A percentile compares a stretch with the other conserved stretches of the same genome.
Evolutionary conservation across 1,139 yeast species (phyloP).

Genomic region (Kurtzmaniella natalensis): DNA sequence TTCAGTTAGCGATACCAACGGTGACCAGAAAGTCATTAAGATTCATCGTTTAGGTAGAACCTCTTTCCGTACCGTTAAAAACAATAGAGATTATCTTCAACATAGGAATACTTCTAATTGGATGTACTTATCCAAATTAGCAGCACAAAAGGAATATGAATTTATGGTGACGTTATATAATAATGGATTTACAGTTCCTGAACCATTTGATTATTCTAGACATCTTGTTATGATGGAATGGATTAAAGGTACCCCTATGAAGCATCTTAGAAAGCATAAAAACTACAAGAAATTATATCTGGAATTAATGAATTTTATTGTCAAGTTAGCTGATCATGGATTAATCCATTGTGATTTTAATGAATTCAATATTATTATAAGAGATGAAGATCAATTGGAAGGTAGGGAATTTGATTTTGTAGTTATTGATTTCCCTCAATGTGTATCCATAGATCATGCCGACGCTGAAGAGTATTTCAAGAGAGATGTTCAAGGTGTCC

Average conservation of each 20-base stretch:
- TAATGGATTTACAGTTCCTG: conserved; percentile 82
- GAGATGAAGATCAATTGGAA: conserved; percentile 44
- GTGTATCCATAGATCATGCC: conserved; percentile 85
- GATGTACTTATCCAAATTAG: conserved; percentile 88
- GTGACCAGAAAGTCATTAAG: conserved; percentile 69
- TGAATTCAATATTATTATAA: conserved; percentile 89
- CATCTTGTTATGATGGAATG: conserved; percentile 93
- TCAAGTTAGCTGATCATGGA: conserved; percentile 79
- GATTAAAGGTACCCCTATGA: conserved; percentile 86
- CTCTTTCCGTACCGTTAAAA: conserved; percentile 87
- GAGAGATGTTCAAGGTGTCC: conserved; percentile 87
- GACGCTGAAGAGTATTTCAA: conserved; percentile 87
- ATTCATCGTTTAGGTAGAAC: conserved; percentile 92
- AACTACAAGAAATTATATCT: conserved; percentile 71
- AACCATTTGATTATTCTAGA: conserved; percentile 83
- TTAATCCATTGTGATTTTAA: conserved; percentile 96
- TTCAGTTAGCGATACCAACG: conserved; percentile 70
- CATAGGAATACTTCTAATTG: conserved; percentile 69
- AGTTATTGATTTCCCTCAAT: conserved; percentile 97
- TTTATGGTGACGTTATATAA: conserved; percentile 74
- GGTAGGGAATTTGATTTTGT: conserved; percentile 62
- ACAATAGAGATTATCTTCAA: conserved; percentile 85
- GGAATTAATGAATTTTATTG: conserved; percentile 82
- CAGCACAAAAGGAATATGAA: conserved; percentile 89
- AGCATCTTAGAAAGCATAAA: conserved; percentile 65